Evolutionary conservation across 2,329 filamentous ascomycete genomes (phyloP), one percentile per base, ranked within the genome.

Genomic region (Beauveria australis): DNA sequence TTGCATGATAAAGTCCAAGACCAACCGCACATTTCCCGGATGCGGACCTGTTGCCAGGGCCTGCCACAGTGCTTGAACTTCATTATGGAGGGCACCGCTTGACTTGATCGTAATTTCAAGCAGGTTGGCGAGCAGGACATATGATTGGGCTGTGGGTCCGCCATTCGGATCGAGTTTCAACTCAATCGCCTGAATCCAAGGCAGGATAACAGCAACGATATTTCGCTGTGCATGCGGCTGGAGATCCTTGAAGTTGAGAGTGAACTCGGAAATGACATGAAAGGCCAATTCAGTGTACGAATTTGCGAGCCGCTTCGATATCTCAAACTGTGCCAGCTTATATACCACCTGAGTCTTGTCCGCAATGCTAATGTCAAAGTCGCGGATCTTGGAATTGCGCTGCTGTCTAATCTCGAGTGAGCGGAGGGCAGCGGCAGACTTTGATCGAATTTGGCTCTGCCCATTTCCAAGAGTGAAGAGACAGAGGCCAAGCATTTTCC

Each of bases 311-410:
- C 92, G 83, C 68, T 93, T 92, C 0, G 94, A 97, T 24, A 96
- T 95, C 70, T 97, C 93, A 66, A 97, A 97, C 70, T 99, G 94
- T 0, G 95, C 94, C 49, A 95, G 80, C 75, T 99, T 99, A 75
- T 97, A 99, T 3, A 99, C 93, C 0, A 93, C 92, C 66, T 96
- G 96, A 0, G 95, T 99, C 75, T 97, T 97, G 75, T 99, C 95
- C 0, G 93, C 95, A 61, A 99, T 94, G 71, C 92, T 97, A 68
- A 99, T 97, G 69, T 99, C 94, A 62, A 97, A 95, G 71, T 99
- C 94, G 70, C 96, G 91, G 7, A 99, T 86, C 70, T 95, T 95
- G 1, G 93, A 96, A 65, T 86, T 94, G 65, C 89, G 79, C 3
- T 75, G 75, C 65, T 94, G 89, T 26, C 91, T 85, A 65, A 92